Evolutionary conservation across 768 basidiomycete species (phyloP), one percentile per base, ranked within the genome.

Genomic region (Hygrocybe punicea): DNA sequence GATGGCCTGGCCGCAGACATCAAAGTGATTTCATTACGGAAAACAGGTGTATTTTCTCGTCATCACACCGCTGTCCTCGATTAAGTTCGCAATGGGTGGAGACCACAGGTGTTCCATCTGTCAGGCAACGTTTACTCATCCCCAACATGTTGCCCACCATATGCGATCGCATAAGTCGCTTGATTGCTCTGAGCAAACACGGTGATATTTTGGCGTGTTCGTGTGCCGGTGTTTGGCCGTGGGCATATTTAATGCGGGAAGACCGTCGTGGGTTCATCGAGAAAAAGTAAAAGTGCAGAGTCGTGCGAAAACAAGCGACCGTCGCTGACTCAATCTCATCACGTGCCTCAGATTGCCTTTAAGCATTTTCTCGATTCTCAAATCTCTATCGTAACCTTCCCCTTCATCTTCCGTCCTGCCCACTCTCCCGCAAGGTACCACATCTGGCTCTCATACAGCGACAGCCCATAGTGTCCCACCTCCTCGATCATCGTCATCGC

Each of bases 71-170:
- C 29, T 29, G 29, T 21, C 45, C 45, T 19, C 13, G 7, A 4
- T 21, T 13, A 21, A 36, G 21, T 7, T 7, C 14, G 13, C n/a
- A 37, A 90, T 90, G 88, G 89, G 81, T 58, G 88, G 88, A 36
- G 88, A 90, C 73, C 87, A 90, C 80, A 88, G 87, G 70, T 93
- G 91, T 69, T 85, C 91, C 16, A 89, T 93, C 11, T 93, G 91
- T 70, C 83, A 87, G 60, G 87, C 91, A 0, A 91, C 90, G 0
- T 93, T 93, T 62, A 93, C 91, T 21, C 81, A 91, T 52, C 91
- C 91, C 24, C 91, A 93, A 65, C 91, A 93, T 83, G 91, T 93
- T 47, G 89, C 89, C 1, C 76, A 91, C 50, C 91, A 92, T 72
- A 92, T 93, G 90, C 84, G 91, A 70, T 91, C 89, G 63, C 91